Evolutionary conservation across 2,329 filamentous ascomycete species (phyloP).

Genomic region (Ophiostoma himal-ulmi): DNA sequence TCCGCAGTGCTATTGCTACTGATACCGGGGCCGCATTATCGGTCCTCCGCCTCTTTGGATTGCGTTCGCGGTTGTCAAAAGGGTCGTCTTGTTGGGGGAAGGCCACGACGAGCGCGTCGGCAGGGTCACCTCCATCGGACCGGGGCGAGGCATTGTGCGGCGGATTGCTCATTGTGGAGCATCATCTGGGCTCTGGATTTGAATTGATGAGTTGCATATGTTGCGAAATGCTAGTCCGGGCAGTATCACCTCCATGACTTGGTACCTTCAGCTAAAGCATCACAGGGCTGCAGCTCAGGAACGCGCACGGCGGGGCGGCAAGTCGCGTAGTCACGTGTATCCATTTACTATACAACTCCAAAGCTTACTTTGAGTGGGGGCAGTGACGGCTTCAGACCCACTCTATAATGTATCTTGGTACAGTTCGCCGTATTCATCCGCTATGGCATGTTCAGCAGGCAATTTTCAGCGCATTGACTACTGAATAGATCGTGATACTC

Average conservation of each 20-base stretch:
- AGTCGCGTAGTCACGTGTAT: slow-evolving; percentile 21
- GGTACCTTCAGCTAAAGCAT: slow-evolving; percentile 7
- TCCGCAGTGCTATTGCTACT: slow-evolving; percentile 9
- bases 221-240: background rate
- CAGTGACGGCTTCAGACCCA: background rate
- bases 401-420: background rate
- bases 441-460: slow-evolving; percentile 1
- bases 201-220: background rate
- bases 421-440: background rate
- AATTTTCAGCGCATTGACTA: background rate
- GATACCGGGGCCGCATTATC: slow-evolving; percentile 9
- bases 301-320: slow-evolving; percentile 12
- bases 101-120: slow-evolving; percentile 10
- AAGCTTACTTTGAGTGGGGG: background rate
- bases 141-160: slow-evolving; percentile 18
- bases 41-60: slow-evolving; percentile 23
- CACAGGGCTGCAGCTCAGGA: slow-evolving; percentile 2
- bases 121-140: slow-evolving; percentile 15
- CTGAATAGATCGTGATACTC: background rate
- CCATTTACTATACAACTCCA: background rate
- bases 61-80: slow-evolving; percentile 17
- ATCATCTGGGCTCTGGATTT: slow-evolving; percentile 11
- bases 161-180: slow-evolving; percentile 21
- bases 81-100: slow-evolving; percentile 19
- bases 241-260: background rate